Evolutionary conservation across 1,284 basidiomycete genomes (phyloP), one percentile per base, ranked within the genome.

Genomic region (Leccinum fallax): DNA sequence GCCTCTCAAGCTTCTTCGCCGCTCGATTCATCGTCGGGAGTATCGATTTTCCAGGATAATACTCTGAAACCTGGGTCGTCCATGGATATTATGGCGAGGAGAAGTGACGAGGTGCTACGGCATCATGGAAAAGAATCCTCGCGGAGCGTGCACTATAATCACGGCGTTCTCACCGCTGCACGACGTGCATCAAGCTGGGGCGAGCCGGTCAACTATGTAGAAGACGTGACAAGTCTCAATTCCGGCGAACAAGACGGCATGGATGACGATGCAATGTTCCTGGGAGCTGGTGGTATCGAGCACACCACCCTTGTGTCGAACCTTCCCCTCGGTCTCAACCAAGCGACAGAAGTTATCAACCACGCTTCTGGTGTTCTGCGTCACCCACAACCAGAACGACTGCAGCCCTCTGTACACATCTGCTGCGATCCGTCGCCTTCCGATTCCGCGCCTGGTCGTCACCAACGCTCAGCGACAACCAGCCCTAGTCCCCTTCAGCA

Each of bases 141-240:
- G 57, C 67, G 53, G 61, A 68, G 61, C 61, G 62, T 67, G 60
- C 77, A 74, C 65, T 71, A 70, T 58, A 64, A 70, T 61, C 63
- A 69, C 63, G 72, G 71, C n/a, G 62, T 64, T 56, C 67, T 79
- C 57, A 76, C 74, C 1, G 72, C 78, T 26, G 82, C 81, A 26
- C 78, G 84, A 66, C 79, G 87, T 13, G 87, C 87, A 9, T 86
- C 86, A 53, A 88, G 86, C 68, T 88, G 86, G 86, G 81, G 79
- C 3, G 82, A 85, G 6, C 71, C 71, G n/a, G 8, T 72, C 30
- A 71, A 65, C 49, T 74, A 84, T 63, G 80, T 81, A 58, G 84
- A 85, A 65, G 82, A 85, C 55, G 75, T 81, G 61, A 78, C 73
- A 55, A 88, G 84, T 64, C 67, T 87, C 51, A 81, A 82, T 62